Evolutionary conservation across 805 yeast genomes (phyloP), one percentile per base, ranked within the genome.

Genomic region (Zygoascus bituminiphila): DNA sequence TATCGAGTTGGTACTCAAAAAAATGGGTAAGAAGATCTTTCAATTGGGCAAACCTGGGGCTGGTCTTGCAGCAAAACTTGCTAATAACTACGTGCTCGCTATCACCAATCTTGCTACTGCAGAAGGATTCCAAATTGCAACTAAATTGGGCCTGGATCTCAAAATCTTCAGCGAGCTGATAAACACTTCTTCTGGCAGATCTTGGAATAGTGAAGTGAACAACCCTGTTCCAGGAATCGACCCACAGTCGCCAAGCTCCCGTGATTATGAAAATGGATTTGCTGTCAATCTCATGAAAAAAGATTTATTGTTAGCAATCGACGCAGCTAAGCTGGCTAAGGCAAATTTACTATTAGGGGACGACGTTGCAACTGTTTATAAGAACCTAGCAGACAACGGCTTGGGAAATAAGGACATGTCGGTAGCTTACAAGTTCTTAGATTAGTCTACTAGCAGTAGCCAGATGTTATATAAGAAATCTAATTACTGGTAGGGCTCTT

Each of bases 181-280:
- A 15, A 62, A 77, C 26, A 75, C 73, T 2, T 73, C 78, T 10
- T 71, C 79, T 5, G 81, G 80, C 15, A 70, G 74, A 55, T 64
- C 75, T 2, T 76, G 81, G 81, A 76, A 79, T 12, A 65, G 76
- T 2, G 76, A 71, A 25, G 77, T 73, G 57, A 76, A 76, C 59
- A 74, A 76, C 57, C 80, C 80, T 1, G 76, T 76, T 37, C 71
- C 73, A 1, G 76, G 75, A 6, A 72, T 71, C 6, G 69, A 70
- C 52, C 68, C 73, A 1, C 64, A 63, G 26, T 73, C 76, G 46
- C 80, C 80, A 3, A 67, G 74, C 10, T 75, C 74, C 37, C 64
- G 61, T 5, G 71, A 67, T 33, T 76, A 68, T 59, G 56, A 65
- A 8, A 77, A 76, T 22, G 81, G 81, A 0, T 76, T 76, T 52